Conservation (phyloP, 1,284 basidiomycete genomes). For the Coniophora puteana region DNA sequence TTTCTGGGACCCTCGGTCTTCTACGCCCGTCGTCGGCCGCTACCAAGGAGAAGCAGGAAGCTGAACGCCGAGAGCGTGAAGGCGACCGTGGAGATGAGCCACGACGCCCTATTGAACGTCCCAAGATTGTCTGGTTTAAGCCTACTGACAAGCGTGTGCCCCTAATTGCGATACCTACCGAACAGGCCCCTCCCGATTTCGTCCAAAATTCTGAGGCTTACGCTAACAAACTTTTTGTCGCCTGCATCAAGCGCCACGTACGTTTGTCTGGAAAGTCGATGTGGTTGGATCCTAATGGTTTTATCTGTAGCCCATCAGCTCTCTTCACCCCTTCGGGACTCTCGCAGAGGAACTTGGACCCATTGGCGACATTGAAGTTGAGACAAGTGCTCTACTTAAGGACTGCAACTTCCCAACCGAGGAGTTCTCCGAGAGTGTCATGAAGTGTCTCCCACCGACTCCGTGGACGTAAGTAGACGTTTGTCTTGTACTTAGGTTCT, state of each 20-base stretch:
- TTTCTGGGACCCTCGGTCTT: conserved; percentile 95
- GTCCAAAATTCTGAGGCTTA: conserved; percentile 93
- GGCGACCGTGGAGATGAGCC: conserved; percentile 85
- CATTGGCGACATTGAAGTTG: conserved; percentile 97
- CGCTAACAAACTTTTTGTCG: conserved; percentile 90
- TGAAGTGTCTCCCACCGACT: conserved; percentile 92
- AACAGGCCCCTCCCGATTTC: conserved; percentile 96
- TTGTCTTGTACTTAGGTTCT: conserved; percentile 2
- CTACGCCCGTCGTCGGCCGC: conserved; percentile 96
- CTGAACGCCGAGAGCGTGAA: conserved; percentile 94
- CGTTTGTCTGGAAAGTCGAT: conserved; percentile 24
- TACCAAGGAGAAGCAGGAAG: conserved; percentile 99
- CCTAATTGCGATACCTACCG: conserved; percentile 98
- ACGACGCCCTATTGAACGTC: conserved; percentile 79
- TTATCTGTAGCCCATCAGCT: conserved; percentile 74
- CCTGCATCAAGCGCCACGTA: conserved; percentile 96
- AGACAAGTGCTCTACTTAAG: conserved; percentile 95
- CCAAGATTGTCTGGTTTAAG: conserved; percentile 99
- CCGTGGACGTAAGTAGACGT: conserved; percentile 79
- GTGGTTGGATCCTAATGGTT: conserved; percentile 13
- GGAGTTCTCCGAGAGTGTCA: conserved; percentile 89
- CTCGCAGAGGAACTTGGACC: conserved; percentile 97
- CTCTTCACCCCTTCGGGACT: conserved; percentile 97
- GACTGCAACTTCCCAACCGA: conserved; percentile 98
- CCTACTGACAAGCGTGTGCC: conserved; percentile 99